Conservation (phyloP, 305 asterid species). For the Solanum hybrid region DNA sequence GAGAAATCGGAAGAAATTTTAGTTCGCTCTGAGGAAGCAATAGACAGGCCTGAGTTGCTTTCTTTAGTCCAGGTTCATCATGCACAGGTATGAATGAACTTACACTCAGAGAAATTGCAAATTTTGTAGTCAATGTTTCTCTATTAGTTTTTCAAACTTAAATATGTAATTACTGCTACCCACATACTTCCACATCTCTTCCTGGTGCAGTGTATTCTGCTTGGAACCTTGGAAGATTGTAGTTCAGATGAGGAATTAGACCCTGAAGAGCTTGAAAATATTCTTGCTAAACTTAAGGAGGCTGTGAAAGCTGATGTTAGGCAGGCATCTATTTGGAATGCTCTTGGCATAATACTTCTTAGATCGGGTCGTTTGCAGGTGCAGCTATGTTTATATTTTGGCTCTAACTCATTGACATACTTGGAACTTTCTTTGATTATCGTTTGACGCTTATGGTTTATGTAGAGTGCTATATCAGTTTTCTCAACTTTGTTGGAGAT, state of each 20-base stretch:
- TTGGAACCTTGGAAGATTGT: conserved; percentile 69
- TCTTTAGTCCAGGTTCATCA: conserved; percentile 88
- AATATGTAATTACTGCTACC: not conserved
- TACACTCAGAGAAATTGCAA: conserved; percentile 5
- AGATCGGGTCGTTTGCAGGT: conserved; percentile 89
- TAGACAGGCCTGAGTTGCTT: conserved; percentile 93
- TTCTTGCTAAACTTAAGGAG: conserved; percentile 61
- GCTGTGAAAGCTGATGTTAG: conserved; percentile 70
- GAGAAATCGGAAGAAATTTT: conserved; percentile 91
- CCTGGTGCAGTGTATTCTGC: conserved; percentile 63
- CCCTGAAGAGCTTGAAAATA: conserved; percentile 68
- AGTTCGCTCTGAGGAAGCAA: conserved; percentile 88
- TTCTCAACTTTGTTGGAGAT: conserved; percentile 68
- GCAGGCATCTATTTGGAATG: conserved; percentile 85
- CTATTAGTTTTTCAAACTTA: not conserved
- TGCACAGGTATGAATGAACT: conserved; percentile 59
- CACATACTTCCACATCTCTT: conserved; percentile 4
- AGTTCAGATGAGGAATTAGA: conserved; percentile 66
- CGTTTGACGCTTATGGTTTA: conserved; percentile 10
- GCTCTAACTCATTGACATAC: conserved; percentile 1
- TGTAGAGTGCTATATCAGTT: conserved; percentile 82
- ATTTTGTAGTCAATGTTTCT: conserved; percentile 2
- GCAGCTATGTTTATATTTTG: conserved; percentile 4
- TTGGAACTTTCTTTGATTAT: not conserved
- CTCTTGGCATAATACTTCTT: conserved; percentile 74